Percentiles rank a stretch among this genome's conserved stretches.
phyloP scores from a whole-genome alignment of 352 stramenopile genomes.

The Blastocystis hominis region DNA sequence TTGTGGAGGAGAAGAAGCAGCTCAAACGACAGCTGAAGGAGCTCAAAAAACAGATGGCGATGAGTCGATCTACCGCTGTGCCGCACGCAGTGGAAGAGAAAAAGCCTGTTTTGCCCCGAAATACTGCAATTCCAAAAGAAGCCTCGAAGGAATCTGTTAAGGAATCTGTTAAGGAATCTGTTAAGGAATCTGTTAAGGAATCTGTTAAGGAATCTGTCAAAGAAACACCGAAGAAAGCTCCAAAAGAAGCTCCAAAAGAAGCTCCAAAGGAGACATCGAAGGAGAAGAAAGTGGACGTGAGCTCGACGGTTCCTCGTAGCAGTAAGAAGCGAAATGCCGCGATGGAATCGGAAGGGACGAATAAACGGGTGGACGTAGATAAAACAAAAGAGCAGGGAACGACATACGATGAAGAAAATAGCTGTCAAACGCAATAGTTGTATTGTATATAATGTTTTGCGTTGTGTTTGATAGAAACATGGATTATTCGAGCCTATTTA shows the following conservation, averaged over 20 bases:
- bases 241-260: not conserved
- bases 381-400: not conserved
- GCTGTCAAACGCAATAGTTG: constrained; percentile 38
- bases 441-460: not conserved
- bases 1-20: constrained; percentile 23
- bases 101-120: not conserved
- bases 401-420: constrained; percentile 15
- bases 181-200: not conserved
- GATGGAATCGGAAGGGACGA: not conserved
- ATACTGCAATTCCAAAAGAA: not conserved
- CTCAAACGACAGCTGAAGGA: constrained; percentile 21
- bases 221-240: not conserved
- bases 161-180: not conserved
- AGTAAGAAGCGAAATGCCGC: constrained; percentile 7
- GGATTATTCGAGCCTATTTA: constrained; percentile 11
- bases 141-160: not conserved
- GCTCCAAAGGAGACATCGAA: not conserved
- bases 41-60: not conserved
- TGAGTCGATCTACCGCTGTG: not conserved
- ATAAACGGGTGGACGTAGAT: not conserved
- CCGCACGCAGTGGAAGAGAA: not conserved
- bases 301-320: not conserved
- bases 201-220: not conserved
- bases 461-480: not conserved
- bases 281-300: not conserved